These are phyloP conservation scores for Ampelomyces quisqualis DNA, from an alignment of 2,329 filamentous ascomycete species.

Conservation along the genomic window DNA sequence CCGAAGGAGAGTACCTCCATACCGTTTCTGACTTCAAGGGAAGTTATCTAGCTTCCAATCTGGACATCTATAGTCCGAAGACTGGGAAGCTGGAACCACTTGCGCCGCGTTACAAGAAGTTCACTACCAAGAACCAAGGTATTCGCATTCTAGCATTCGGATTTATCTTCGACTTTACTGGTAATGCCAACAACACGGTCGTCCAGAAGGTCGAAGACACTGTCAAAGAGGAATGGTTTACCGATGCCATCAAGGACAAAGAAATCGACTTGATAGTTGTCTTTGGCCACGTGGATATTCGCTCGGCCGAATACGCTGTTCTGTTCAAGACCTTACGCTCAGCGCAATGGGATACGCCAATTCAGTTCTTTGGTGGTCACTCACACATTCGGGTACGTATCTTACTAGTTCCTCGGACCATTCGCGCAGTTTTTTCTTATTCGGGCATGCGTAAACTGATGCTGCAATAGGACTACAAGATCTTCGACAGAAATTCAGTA, in stretches of 20 bases:
- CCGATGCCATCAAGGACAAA: slow-evolving; percentile 72
- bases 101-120: slow-evolving; percentile 80
- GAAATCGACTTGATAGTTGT: slow-evolving; percentile 87
- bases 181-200: slow-evolving; percentile 86
- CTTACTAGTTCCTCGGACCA: too few relatives aligned
- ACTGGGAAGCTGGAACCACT: slow-evolving; percentile 72
- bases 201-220: slow-evolving; percentile 79
- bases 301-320: slow-evolving; percentile 74
- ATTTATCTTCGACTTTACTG: slow-evolving; percentile 91
- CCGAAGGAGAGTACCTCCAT: slow-evolving; percentile 72
- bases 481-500: slow-evolving; percentile 75
- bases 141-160: slow-evolving; percentile 85
- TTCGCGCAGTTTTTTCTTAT: too few relatives aligned
- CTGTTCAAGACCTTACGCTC: slow-evolving; percentile 78
- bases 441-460: too few relatives aligned
- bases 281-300: slow-evolving; percentile 79
- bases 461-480: slow-evolving; percentile 75
- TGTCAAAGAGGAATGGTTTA: slow-evolving; percentile 85
- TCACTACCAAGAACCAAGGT: slow-evolving; percentile 86
- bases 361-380: slow-evolving; percentile 90
- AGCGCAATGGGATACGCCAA: slow-evolving; percentile 76
- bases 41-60: slow-evolving; percentile 85
- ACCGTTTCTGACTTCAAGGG: slow-evolving; percentile 82
- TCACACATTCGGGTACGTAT: slow-evolving; percentile 67
- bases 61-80: slow-evolving; percentile 78